These are phyloP conservation scores for Penicillium pulvis DNA, from an alignment of 495 filamentous ascomycete species.

Conservation along the genomic window DNA sequence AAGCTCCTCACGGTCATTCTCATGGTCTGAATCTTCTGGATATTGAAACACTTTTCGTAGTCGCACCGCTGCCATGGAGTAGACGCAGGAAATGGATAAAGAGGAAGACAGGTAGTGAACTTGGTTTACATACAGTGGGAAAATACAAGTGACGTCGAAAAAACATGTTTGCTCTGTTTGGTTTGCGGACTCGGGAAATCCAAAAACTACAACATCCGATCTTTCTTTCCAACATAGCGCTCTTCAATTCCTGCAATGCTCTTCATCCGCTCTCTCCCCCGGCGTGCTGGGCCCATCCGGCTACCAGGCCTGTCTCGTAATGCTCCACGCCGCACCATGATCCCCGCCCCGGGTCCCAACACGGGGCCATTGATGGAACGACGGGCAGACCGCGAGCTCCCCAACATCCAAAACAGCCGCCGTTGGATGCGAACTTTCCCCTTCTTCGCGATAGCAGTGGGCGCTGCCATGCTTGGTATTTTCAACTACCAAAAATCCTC, in stretches of 20 bases:
- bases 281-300: slow-evolving; percentile 22
- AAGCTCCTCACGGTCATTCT: slow-evolving; percentile 50
- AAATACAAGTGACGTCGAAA: slow-evolving; percentile 9
- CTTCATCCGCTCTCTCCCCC: slow-evolving; percentile 16
- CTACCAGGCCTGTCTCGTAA: slow-evolving; percentile 15
- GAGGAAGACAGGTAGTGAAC: neutral
- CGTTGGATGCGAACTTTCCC: slow-evolving; percentile 58
- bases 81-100: neutral
- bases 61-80: slow-evolving; percentile 50
- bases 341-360: slow-evolving; percentile 48
- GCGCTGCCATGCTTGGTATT: slow-evolving; percentile 71
- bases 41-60: slow-evolving; percentile 66
- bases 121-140: neutral
- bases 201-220: slow-evolving; percentile 4
- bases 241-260: slow-evolving; percentile 14
- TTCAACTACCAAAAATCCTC: slow-evolving; percentile 98
- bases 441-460: slow-evolving; percentile 60
- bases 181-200: neutral
- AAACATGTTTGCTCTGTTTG: slow-evolving; percentile 44
- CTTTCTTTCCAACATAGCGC: slow-evolving; percentile 2
- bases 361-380: slow-evolving; percentile 76
- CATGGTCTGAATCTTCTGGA: slow-evolving; percentile 51
- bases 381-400: slow-evolving; percentile 78
- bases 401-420: slow-evolving; percentile 40
- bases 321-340: slow-evolving; percentile 44